Evolutionary conservation across 768 basidiomycete species (phyloP), one percentile per base, ranked within the genome.

Genomic region (Amanita subjunquillea): DNA sequence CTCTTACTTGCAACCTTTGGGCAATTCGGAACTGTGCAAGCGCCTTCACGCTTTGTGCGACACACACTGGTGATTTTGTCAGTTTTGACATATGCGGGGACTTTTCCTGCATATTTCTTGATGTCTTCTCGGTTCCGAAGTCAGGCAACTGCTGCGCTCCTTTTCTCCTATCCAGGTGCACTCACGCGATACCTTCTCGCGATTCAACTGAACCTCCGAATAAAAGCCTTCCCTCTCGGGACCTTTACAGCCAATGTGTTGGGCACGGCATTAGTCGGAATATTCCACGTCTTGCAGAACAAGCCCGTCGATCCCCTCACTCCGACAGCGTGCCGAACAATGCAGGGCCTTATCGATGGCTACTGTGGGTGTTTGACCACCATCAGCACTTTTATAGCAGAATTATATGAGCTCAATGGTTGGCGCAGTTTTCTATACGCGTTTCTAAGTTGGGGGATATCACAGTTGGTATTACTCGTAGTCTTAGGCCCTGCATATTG

Each of bases 311-410:
- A 67, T 32, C 70, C 76, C 9, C 63, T 71, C 6, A 77, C 83
- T 1, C 63, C 67, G 20, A 68, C 74, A 54, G 73, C 78, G 32
- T 96, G 94, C 62, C 73, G 78, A 23, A 71, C 91, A 17, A 66
- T 97, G 39, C 85, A 89, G 62, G 94, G 91, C 1, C 68, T 98
- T 36, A 72, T 74, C 22, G 91, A 97, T 63, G 96, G 96, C 6
- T 97, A 91, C 63, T 97, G 94, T 63, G 96, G 93, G 9, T 93
- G 91, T 69, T 72, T 98, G 59, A 94, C 87, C 1, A 99, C 96
- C 1, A 78, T 99, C 59, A 91, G 88, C 65, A 98, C 94, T 15
- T 95, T 98, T 62, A 86, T 82, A 1, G 83, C 83, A 7, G 96
- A 99, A 63, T 64, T 89, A 20, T 67, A 72, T 32, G 76, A 77